Evolutionary conservation across 768 basidiomycete genomes (phyloP), one percentile per base, ranked within the genome.

Genomic region (Hypholoma sublateritium): DNA sequence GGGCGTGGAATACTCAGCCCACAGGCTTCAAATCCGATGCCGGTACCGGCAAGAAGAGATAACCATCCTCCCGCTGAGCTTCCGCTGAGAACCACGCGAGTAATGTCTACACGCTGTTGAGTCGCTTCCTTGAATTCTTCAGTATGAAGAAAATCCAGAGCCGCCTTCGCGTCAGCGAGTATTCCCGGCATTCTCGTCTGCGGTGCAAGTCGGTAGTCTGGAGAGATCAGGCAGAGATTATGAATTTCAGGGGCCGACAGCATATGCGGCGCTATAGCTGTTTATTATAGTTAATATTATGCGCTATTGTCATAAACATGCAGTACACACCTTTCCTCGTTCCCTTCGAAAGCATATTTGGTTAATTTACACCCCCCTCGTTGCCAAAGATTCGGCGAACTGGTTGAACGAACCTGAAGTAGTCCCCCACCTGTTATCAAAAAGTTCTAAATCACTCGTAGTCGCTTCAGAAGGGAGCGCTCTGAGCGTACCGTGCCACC

Each of bases 21-120:
- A 49, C 70, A 69, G 21, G 68, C 71, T 8, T 59, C 62, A 53
- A 66, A 74, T 0, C 74, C 75, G 8, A 77, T 72, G 0, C 74
- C 74, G 4, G 68, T 71, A 0, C 75, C 75, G 1, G 62, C 54
- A 4, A 77, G 63, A 1, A 77, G 62, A 12, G 71, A 60, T 5
- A 77, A 66, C 72, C 72, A 77, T 0, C 75, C 75, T 2, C 75
- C 75, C 1, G 75, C 75, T 2, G 74, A 75, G 48, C 73, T 73
- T 5, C 75, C 75, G 55, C 71, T 73, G 16, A 74, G 35, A 28
- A 75, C 60, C 12, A 77, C 53, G 32, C 67, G 68, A 32, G 68
- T 58, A 0, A 62, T 14, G 56, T 75, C 70, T 16, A 72, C 70
- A 12, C 71, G 63, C 24, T 64, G 56, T 12, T 58, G 53, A 1